phyloP scores from a whole-genome alignment of 2,329 filamentous ascomycete genomes.

The Fusarium sp. region DNA sequence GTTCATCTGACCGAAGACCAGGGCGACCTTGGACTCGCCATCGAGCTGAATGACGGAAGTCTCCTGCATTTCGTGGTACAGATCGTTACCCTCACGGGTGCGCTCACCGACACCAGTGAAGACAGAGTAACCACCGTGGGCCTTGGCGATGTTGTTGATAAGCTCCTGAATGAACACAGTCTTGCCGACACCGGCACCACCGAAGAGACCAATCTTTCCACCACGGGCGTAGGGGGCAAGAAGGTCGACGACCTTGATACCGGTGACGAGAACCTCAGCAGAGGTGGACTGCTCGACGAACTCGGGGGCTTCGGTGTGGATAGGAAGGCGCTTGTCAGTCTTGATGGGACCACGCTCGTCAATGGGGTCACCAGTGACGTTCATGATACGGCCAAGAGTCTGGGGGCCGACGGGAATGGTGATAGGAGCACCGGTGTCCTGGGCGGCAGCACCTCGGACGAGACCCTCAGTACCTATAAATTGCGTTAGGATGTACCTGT shows the following conservation, averaged over 20 bases:
- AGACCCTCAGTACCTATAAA: conserved; percentile 96
- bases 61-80: conserved; percentile 99
- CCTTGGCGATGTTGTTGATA: conserved; percentile 99
- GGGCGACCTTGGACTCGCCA: conserved; percentile 98
- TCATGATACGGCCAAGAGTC: conserved; percentile 99
- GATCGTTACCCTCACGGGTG: conserved; percentile 99
- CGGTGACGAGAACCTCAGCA: conserved; percentile 96
- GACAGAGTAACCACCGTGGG: conserved; percentile 99
- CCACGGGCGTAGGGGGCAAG: conserved; percentile 99
- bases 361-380: conserved; percentile 99
- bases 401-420: conserved; percentile 93
- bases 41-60: conserved; percentile 99
- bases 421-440: conserved; percentile 94
- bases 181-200: conserved; percentile 99
- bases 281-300: conserved; percentile 97
- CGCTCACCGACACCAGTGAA: conserved; percentile 99
- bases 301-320: conserved; percentile 92
- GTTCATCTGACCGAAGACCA: conserved; percentile 99
- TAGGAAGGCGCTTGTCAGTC: conserved; percentile 85
- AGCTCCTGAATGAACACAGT: conserved; percentile 99
- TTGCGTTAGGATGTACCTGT: conserved; percentile 26
- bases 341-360: conserved; percentile 99
- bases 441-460: conserved; percentile 86
- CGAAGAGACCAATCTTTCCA: conserved; percentile 99
- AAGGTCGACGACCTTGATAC: conserved; percentile 99